Base-by-base conservation (phyloP, 306 rosid genomes). In the Pyrus communis region DNA sequence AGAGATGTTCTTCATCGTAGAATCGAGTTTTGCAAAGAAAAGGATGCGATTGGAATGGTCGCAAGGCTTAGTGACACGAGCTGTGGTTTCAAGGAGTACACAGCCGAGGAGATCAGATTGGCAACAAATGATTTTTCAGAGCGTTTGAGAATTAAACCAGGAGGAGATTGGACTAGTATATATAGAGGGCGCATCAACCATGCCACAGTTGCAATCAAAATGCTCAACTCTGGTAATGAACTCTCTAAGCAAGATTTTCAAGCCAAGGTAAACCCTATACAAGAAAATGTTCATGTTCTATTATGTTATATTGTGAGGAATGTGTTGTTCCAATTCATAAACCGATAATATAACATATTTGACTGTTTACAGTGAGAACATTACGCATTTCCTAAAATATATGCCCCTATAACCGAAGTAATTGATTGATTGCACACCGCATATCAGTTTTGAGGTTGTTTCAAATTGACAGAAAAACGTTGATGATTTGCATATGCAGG, bases 11-110 rank as follows among this genome's bases (percentile, higher is more conserved):
- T 94, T 27, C 84, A 78, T 30, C 80, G 97, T 40, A 85, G 98
- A 75, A 86, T 94, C 2, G 97, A 89, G 85, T 94, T 94, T 30
- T 94, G 98, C 60, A 88, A 81, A 58, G 96, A 91, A 15, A 90
- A 86, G 63, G 97, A 94, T 57, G 97, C 89, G 11, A 90, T 91
- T 9, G 91, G 91, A 62, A 91, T 84, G 92, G 89, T 83, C 0
- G 82, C 89, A 1, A 91, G 83, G 86, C 19, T 83, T 11, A 73
- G 59, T 2, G 88, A 87, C 57, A 64, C 51, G 11, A 33, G 77
- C 15, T 80, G 84, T 17, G 65, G 80, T 25, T 88, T 85, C 22
- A 87, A 88, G 76, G 93, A 83, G 78, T 94, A 86, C 78, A 81
- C 88, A 4, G 76, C 77, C 3, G 91, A 87, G 40, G 97, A 94